These are phyloP conservation scores for Rhamnella rubrinervis DNA, from an alignment of 331 rosid species.

Conservation along the genomic window DNA sequence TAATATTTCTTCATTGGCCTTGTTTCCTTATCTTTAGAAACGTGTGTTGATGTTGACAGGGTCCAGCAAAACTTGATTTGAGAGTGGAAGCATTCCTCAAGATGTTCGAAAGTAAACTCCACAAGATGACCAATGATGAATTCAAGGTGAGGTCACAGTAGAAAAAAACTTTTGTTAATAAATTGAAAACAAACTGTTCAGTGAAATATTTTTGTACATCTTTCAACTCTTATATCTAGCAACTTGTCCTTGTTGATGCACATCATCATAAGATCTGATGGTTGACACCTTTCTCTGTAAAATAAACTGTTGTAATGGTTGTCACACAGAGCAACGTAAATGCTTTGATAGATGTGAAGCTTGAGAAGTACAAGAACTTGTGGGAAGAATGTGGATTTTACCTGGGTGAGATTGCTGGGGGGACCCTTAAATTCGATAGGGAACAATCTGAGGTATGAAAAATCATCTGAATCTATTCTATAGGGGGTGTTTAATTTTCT, in stretches of 20 bases:
- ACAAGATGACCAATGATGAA: conserved; percentile 74
- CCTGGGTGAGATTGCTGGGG: conserved; percentile 83
- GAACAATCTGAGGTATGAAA: conserved; percentile 73
- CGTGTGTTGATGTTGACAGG: conserved; percentile 43
- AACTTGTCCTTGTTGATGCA: too few relatives aligned
- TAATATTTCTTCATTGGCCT: neutral
- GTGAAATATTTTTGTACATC: neutral
- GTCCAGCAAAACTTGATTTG: conserved; percentile 68
- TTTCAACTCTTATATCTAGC: too few relatives aligned
- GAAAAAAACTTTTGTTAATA: neutral
- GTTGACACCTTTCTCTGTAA: neutral
- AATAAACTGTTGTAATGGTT: conserved; percentile 18
- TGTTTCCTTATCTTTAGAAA: conserved; percentile 5
- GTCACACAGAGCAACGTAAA: conserved; percentile 76
- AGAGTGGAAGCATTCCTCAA: conserved; percentile 83
- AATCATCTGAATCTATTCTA: too few relatives aligned
- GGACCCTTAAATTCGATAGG: conserved; percentile 85
- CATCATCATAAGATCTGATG: too few relatives aligned
- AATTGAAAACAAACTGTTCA: neutral
- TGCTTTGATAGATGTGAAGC: conserved; percentile 85
- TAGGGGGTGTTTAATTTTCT: neutral
- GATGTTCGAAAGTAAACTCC: conserved; percentile 65
- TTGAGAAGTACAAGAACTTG: conserved; percentile 88
- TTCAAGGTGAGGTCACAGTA: conserved; percentile 61
- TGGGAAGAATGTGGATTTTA: conserved; percentile 81